phyloP scores from a whole-genome alignment of 805 yeast genomes.

The Spathaspora arborariae region DNA sequence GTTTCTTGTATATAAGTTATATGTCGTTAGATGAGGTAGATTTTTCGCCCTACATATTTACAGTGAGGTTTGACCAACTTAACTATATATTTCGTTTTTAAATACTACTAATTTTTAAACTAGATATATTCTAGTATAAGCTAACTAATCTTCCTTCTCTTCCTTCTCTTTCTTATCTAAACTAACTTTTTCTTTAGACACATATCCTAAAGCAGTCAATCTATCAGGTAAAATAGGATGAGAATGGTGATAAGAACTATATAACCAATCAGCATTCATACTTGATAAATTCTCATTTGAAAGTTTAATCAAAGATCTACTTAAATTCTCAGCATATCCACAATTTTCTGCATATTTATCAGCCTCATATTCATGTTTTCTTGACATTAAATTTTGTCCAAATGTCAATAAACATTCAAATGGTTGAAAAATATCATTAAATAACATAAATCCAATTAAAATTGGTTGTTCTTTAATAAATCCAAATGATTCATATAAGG shows the following conservation, averaged over 20 bases:
- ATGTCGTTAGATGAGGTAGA: no score
- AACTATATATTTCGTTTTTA: no score
- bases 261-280: slow-evolving; percentile 87
- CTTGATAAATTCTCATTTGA: slow-evolving; percentile 79
- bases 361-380: slow-evolving; percentile 92
- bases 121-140: no score
- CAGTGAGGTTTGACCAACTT: no score
- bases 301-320: slow-evolving; percentile 68
- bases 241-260: slow-evolving; percentile 81
- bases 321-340: slow-evolving; percentile 68
- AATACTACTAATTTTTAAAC: no score
- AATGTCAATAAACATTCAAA: slow-evolving; percentile 67
- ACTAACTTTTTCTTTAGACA: slow-evolving; percentile 35
- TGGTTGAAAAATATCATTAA: slow-evolving; percentile 76
- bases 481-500: slow-evolving; percentile 77
- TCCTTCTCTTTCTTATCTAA: slow-evolving; percentile 10
- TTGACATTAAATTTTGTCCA: slow-evolving; percentile 62
- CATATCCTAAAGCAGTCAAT: slow-evolving; percentile 64
- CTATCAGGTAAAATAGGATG: slow-evolving; percentile 94
- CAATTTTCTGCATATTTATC: slow-evolving; percentile 77
- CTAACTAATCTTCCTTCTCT: background rate
- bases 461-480: slow-evolving; percentile 64
- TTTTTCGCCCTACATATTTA: no score
- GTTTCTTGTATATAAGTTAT: no score
- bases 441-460: slow-evolving; percentile 76